phyloP scores from a whole-genome alignment of 352 stramenopile species.

The Vaucheria bursata region DNA sequence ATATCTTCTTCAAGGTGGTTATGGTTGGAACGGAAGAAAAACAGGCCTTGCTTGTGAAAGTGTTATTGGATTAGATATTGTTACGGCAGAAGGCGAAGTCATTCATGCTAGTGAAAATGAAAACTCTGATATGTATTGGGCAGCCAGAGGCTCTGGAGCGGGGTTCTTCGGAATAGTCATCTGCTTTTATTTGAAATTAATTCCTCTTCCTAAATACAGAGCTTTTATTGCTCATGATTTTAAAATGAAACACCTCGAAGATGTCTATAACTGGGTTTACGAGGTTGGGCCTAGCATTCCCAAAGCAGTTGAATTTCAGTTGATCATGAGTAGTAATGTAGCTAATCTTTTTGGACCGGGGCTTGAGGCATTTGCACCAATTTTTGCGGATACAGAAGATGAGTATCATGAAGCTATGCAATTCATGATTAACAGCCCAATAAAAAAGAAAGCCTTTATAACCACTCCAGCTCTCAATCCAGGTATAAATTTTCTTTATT shows the following conservation, averaged over 20 bases:
- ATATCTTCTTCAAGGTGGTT: background rate
- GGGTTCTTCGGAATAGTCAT: background rate
- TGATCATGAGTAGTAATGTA: background rate
- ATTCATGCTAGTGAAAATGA: background rate
- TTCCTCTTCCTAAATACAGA: background rate
- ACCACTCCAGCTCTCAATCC: background rate
- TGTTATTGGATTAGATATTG: background rate
- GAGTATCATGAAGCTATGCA: background rate
- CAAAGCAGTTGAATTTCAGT: background rate
- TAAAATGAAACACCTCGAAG: background rate
- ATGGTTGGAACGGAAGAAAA: conserved; percentile 1
- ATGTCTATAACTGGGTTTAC: background rate
- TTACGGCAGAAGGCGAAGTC: background rate
- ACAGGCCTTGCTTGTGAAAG: background rate
- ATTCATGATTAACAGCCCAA: background rate
- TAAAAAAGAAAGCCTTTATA: background rate
- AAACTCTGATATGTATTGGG: background rate
- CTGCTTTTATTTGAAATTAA: background rate
- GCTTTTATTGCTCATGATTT: background rate
- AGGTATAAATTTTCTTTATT: background rate
- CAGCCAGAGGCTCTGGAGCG: background rate
- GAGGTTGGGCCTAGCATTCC: background rate
- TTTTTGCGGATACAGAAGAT: background rate
- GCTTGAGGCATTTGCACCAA: background rate
- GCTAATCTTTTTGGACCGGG: background rate